phyloP scores from a whole-genome alignment of 192 early-diverging fungal species.

The Backusella tuberculispora region DNA sequence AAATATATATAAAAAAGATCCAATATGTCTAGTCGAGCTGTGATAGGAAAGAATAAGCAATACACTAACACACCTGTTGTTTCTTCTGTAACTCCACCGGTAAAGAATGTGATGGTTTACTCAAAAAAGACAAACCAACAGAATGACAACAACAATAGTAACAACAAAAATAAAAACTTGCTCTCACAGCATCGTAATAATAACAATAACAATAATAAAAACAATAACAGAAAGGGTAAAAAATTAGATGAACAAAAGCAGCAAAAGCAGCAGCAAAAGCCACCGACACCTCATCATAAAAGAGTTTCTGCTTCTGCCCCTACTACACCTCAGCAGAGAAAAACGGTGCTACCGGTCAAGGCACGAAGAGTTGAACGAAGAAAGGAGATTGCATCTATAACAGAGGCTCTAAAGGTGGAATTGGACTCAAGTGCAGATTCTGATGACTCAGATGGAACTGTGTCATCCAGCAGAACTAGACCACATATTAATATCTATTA shows the following conservation, averaged over 20 bases:
- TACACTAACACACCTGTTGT: neutral
- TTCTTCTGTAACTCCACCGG: neutral
- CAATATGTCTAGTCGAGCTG: slow-evolving; percentile 15
- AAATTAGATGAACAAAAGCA: neutral
- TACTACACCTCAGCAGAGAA: slow-evolving; percentile 24
- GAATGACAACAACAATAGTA: neutral
- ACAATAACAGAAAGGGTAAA: neutral
- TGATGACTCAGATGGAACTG: slow-evolving; percentile 42
- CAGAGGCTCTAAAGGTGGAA: slow-evolving; percentile 44
- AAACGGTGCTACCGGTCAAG: slow-evolving; percentile 41
- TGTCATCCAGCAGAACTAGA: neutral
- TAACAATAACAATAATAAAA: neutral
- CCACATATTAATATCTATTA: neutral
- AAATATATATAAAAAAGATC: neutral
- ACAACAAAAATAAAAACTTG: neutral
- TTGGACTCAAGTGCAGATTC: slow-evolving; percentile 40
- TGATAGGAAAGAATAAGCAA: neutral
- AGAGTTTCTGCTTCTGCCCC: slow-evolving; percentile 16
- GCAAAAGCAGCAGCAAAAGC: neutral
- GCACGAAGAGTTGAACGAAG: slow-evolving; percentile 49
- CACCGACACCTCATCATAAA: neutral
- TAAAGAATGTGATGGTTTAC: neutral
- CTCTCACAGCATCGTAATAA: neutral
- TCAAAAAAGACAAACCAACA: neutral
- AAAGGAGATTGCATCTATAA: slow-evolving; percentile 46